Evolutionary conservation across 2,329 filamentous ascomycete genomes (phyloP).

Genomic region (Sclerotinia minor): DNA sequence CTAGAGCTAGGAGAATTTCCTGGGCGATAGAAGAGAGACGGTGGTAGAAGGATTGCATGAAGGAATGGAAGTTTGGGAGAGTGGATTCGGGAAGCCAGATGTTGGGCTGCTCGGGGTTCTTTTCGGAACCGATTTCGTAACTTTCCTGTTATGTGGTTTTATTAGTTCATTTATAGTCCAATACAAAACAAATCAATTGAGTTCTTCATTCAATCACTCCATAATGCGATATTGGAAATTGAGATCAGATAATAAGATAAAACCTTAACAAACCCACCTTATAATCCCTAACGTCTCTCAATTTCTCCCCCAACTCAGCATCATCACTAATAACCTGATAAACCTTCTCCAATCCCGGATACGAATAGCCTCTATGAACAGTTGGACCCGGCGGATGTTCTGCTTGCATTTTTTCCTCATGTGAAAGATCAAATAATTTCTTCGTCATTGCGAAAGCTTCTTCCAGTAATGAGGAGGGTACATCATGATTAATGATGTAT

Average conservation of each 20-base stretch:
- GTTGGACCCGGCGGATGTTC: conserved; percentile 51
- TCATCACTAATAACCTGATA: conserved; percentile 48
- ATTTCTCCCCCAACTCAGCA: conserved; percentile 45
- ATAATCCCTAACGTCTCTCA: conserved; percentile 51
- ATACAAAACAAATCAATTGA: conserved; percentile 6
- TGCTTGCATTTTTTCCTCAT: conserved; percentile 50
- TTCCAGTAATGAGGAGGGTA: conserved; percentile 44
- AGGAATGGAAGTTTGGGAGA: conserved; percentile 49
- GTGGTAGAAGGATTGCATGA: conserved; percentile 53
- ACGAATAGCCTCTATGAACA: conserved; percentile 57
- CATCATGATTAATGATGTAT: conserved; percentile 51
- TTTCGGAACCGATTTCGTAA: conserved; percentile 53
- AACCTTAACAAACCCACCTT: conserved; percentile 45
- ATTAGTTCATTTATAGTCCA: not conserved
- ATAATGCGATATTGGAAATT: not conserved
- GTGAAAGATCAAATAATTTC: conserved; percentile 47
- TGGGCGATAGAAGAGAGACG: conserved; percentile 47
- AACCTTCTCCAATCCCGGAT: conserved; percentile 55
- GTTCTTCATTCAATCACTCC: not conserved
- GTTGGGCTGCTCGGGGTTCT: conserved; percentile 49
- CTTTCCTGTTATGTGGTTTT: conserved; percentile 46
- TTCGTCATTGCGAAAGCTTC: conserved; percentile 49
- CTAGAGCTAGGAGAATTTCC: conserved; percentile 49
- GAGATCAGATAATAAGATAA: not conserved
- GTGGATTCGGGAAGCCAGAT: conserved; percentile 50